These are phyloP conservation scores for Rhamnella rubrinervis DNA, from an alignment of 331 rosid species.

Conservation along the genomic window DNA sequence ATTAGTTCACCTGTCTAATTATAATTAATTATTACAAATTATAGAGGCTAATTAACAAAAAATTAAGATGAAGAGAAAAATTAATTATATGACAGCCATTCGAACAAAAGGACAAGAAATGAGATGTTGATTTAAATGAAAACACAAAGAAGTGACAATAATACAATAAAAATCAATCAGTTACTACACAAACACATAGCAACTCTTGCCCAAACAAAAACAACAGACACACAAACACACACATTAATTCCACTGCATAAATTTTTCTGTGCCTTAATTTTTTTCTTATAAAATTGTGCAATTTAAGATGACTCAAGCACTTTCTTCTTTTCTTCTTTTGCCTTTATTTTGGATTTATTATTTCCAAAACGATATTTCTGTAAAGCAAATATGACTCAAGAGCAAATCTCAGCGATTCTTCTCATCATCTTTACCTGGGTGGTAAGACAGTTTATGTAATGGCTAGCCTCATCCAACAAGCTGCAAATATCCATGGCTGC, in stretches of 20 bases:
- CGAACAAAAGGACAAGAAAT: too few relatives aligned
- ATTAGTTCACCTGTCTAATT: too few relatives aligned
- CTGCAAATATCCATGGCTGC: slow-evolving; percentile 32
- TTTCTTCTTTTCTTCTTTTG: neutral
- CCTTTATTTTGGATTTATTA: neutral
- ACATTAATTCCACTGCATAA: neutral
- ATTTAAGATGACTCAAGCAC: neutral
- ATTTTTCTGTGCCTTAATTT: neutral
- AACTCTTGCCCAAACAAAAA: neutral
- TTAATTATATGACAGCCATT: too few relatives aligned
- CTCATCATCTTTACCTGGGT: slow-evolving; percentile 43
- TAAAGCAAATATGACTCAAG: neutral
- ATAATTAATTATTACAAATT: too few relatives aligned
- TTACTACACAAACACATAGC: neutral
- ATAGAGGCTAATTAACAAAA: too few relatives aligned
- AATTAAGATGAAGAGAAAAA: too few relatives aligned
- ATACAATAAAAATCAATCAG: neutral
- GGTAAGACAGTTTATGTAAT: slow-evolving; percentile 39
- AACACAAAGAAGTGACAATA: too few relatives aligned
- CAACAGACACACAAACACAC: neutral
- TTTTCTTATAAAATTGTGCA: neutral
- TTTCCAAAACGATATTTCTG: neutral
- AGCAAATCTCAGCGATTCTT: slow-evolving; percentile 27
- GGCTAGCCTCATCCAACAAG: slow-evolving; percentile 39
- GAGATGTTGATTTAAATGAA: too few relatives aligned